These are phyloP conservation scores for Brettanomyces naardenensis DNA, from an alignment of 805 yeast species.

Conservation along the genomic window DNA sequence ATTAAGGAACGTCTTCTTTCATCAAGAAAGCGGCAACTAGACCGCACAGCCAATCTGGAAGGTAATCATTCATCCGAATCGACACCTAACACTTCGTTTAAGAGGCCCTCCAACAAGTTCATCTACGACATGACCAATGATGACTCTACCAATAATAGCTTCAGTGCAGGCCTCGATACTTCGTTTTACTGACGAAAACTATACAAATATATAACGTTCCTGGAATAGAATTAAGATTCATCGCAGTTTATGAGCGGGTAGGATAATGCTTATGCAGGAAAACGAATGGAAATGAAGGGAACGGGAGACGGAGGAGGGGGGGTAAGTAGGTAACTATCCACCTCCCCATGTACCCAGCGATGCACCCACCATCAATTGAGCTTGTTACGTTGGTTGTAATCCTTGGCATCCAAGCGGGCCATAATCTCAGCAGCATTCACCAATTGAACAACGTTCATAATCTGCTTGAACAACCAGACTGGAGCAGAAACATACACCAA, in stretches of 20 bases:
- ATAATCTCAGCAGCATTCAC: constrained; percentile 74
- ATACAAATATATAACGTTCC: too few species aligned
- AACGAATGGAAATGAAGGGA: too few species aligned
- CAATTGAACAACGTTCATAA: constrained; percentile 83
- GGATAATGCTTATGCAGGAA: too few species aligned
- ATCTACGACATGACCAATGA: constrained; percentile 3
- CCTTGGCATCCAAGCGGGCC: constrained; percentile 69
- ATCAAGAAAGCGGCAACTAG: constrained; percentile 7
- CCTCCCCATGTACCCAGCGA: too few species aligned
- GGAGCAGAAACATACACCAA: constrained; percentile 60
- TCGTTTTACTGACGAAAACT: too few species aligned
- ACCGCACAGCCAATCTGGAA: not conserved
- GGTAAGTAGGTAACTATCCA: too few species aligned
- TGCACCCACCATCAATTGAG: too few species aligned
- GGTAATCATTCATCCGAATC: not conserved
- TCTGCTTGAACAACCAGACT: constrained; percentile 83
- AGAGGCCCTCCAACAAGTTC: constrained; percentile 1
- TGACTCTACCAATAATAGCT: not conserved
- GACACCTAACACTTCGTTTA: not conserved
- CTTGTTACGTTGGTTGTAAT: constrained; percentile 27
- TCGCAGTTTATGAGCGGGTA: too few species aligned
- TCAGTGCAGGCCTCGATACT: not conserved
- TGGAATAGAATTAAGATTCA: too few species aligned
- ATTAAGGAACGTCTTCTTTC: constrained; percentile 13
- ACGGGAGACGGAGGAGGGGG: too few species aligned